Conservation (phyloP, 345 rosid species). For the Pistacia integerrima region DNA sequence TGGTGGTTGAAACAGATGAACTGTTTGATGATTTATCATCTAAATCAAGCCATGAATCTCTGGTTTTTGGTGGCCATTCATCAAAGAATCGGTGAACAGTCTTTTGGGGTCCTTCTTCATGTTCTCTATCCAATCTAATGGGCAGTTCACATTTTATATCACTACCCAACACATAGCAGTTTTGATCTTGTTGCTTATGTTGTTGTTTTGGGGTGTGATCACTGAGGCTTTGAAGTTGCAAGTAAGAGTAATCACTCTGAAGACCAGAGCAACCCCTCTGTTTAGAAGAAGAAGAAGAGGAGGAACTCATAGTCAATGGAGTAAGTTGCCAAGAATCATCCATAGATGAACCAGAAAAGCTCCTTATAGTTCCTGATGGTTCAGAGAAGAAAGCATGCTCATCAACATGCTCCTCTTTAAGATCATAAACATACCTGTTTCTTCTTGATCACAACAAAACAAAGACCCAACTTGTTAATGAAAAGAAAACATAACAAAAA, state of each 20-base stretch:
- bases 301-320: slow-evolving; percentile 60
- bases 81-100: slow-evolving; percentile 86
- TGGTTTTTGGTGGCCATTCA: slow-evolving; percentile 72
- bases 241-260: slow-evolving; percentile 52
- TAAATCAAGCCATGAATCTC: slow-evolving; percentile 60
- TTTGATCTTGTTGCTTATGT: slow-evolving; percentile 39
- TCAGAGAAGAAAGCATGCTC: slow-evolving; percentile 78
- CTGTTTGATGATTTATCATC: slow-evolving; percentile 60
- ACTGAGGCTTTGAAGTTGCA: slow-evolving; percentile 55
- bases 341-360: slow-evolving; percentile 55
- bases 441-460: slow-evolving; percentile 31
- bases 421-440: slow-evolving; percentile 52
- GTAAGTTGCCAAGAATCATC: slow-evolving; percentile 71
- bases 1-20: slow-evolving; percentile 47
- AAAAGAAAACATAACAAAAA: not conserved
- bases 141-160: slow-evolving; percentile 40
- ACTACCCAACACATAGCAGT: slow-evolving; percentile 37
- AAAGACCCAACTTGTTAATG: slow-evolving; percentile 8
- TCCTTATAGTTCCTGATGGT: slow-evolving; percentile 60
- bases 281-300: slow-evolving; percentile 44
- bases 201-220: slow-evolving; percentile 32
- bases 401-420: slow-evolving; percentile 51
- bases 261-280: slow-evolving; percentile 43
- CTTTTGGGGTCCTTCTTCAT: slow-evolving; percentile 54
- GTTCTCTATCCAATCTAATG: slow-evolving; percentile 39